Evolutionary conservation across 148 eudicot species (phyloP).

Genomic region (Silene uniflora): DNA sequence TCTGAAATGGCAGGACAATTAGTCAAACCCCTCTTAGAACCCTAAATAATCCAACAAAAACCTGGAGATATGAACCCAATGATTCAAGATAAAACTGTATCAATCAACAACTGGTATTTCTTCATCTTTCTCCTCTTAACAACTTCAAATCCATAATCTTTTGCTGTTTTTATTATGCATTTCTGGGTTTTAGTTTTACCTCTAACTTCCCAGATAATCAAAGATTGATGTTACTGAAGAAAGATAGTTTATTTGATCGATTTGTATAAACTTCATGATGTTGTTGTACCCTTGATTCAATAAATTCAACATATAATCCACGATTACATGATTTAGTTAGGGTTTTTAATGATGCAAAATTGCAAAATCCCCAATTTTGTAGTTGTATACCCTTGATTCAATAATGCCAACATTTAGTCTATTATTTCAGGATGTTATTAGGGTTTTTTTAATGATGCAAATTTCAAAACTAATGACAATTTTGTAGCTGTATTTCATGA

Average conservation of each 20-base stretch:
- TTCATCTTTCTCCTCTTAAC: neutral
- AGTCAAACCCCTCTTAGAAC: neutral
- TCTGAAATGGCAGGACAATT: no score
- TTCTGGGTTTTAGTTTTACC: neutral
- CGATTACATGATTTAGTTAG: no score
- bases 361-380: no score
- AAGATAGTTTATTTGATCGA: neutral
- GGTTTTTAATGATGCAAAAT: no score
- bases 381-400: neutral
- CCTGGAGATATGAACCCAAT: neutral
- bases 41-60: neutral
- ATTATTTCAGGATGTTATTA: no score
- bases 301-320: neutral
- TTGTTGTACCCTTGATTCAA: neutral
- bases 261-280: neutral
- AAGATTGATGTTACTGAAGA: no score
- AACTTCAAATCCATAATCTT: neutral
- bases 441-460: neutral
- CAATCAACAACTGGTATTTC: neutral
- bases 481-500: slow-evolving; percentile 10
- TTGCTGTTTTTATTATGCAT: neutral
- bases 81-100: neutral
- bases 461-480: slow-evolving; percentile 6
- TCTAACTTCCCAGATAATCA: neutral
- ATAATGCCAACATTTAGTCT: neutral